Percentiles rank a stretch among this genome's conserved stretches.
Evolutionary conservation across 2,329 filamentous ascomycete species (phyloP).

Genomic region (Didymellaceae sp.): DNA sequence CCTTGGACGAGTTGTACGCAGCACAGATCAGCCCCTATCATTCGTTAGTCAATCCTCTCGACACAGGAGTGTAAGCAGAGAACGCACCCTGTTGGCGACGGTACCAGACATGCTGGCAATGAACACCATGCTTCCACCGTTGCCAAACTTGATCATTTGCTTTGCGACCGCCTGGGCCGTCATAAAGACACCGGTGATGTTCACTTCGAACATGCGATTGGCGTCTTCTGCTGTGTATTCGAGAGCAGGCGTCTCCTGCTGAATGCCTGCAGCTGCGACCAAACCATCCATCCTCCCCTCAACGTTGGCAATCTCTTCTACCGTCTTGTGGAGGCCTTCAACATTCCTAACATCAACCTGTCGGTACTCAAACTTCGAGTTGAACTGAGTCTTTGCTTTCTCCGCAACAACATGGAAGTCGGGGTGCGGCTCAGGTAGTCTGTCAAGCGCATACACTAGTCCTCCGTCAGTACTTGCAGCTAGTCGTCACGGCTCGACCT

Average conservation of each 20-base stretch:
- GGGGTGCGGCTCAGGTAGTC: slow-evolving; percentile 63
- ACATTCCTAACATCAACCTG: slow-evolving; percentile 82
- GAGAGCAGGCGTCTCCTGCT: slow-evolving; percentile 82
- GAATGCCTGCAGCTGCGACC: slow-evolving; percentile 76
- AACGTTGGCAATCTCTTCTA: slow-evolving; percentile 71
- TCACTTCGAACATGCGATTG: slow-evolving; percentile 68
- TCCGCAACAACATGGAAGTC: slow-evolving; percentile 71
- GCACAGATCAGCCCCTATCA: slow-evolving; percentile 67
- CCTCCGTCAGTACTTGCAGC: neutral
- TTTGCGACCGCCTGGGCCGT: slow-evolving; percentile 68
- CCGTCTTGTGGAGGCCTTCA: slow-evolving; percentile 67
- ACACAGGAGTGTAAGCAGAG: neutral
- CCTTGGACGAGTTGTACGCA: slow-evolving; percentile 79
- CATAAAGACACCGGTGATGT: slow-evolving; percentile 68
- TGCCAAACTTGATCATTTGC: slow-evolving; percentile 67
- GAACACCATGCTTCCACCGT: slow-evolving; percentile 66
- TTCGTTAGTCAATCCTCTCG: slow-evolving; percentile 18
- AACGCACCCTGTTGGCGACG: slow-evolving; percentile 66
- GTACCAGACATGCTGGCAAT: slow-evolving; percentile 69
- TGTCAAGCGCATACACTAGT: slow-evolving; percentile 70
- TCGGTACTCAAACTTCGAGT: slow-evolving; percentile 73
- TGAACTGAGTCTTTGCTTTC: slow-evolving; percentile 68
- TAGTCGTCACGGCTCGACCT: neutral
- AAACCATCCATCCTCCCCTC: slow-evolving; percentile 80
- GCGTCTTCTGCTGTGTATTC: slow-evolving; percentile 73